Base-by-base conservation (phyloP, 2,329 filamentous ascomycete genomes). In the Monosporascus sp. region DNA sequence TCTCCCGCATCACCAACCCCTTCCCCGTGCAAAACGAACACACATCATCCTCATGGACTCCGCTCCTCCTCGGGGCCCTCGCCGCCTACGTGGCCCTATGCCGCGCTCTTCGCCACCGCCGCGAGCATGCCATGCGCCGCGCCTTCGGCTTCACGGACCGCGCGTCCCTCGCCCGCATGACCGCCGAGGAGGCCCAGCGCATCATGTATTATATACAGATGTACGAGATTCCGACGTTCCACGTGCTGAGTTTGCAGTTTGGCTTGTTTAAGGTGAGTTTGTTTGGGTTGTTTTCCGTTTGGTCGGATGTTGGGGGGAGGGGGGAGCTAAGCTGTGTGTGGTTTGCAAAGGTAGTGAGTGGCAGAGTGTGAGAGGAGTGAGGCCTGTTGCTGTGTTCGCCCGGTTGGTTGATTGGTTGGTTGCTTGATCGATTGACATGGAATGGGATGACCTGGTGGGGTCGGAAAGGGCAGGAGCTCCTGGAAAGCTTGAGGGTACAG, bases 241-340 rank as follows among this genome's bases (percentile, higher is more conserved):
- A 61, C 18, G 51, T 60, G 18, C n/a, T 62, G 47, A 51, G 59
- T 17, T 48, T 68, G 51, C 54, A 69, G 48, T 67, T 69, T 53
- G 66, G 59, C 2, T 41, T 69, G 8, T 69, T 69, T 53, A 69
- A 68, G 62, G 66, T 68, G 41, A 49, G 57, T 46, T 45, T 22
- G 3, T 20, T 43, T 8, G 14, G 4, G 3, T 18, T 7, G n/a
- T 31, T 24, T 31, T 6, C 22, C 18, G 47, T 37, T 20, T 22
- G 18, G 17, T 27, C 5, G 9, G 18, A 37, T 18, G n/a, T 8
- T 3, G 43, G 39, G 41, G 18, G 41, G 2, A 22, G 15, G 38
- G 11, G 15, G 3, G 8, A 18, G n/a, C 35, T 14, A 35, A 1
- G 11, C 1, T 5, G 4, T 14, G 31, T 14, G 11, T 35, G 31